These are phyloP conservation scores for Fusarium floridanum DNA, from an alignment of 2,329 filamentous ascomycete genomes.

Conservation along the genomic window DNA sequence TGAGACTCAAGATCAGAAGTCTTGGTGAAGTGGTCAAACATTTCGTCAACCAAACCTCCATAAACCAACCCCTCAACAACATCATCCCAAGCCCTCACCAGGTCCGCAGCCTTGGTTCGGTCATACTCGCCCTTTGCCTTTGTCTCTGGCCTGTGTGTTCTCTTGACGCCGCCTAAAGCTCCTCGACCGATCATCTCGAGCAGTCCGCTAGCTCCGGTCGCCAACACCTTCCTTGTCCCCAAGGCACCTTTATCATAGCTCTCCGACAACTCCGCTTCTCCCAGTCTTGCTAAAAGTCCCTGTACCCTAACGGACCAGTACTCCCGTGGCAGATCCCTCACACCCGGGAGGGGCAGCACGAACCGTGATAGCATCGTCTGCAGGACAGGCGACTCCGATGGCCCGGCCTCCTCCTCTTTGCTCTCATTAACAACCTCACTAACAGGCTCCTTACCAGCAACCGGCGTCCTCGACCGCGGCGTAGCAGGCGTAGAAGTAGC, in stretches of 20 bases:
- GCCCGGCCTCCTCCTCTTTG: slow-evolving; percentile 39
- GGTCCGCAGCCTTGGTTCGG: slow-evolving; percentile 67
- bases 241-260: slow-evolving; percentile 85
- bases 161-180: slow-evolving; percentile 67
- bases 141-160: slow-evolving; percentile 4
- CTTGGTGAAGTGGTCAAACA: slow-evolving; percentile 72
- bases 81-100: slow-evolving; percentile 75
- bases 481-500: slow-evolving; percentile 43
- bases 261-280: slow-evolving; percentile 78
- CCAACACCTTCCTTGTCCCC: slow-evolving; percentile 80
- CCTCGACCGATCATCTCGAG: slow-evolving; percentile 78
- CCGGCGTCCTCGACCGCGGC: slow-evolving; percentile 45
- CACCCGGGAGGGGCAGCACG: slow-evolving; percentile 74
- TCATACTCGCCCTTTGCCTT: slow-evolving; percentile 64
- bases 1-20: slow-evolving; percentile 75
- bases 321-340: slow-evolving; percentile 70
- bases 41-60: slow-evolving; percentile 73
- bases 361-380: slow-evolving; percentile 77
- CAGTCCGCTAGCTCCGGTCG: slow-evolving; percentile 77
- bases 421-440: slow-evolving; percentile 21
- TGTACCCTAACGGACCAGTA: slow-evolving; percentile 76
- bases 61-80: slow-evolving; percentile 76
- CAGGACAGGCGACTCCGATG: slow-evolving; percentile 72
- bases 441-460: slow-evolving; percentile 23
- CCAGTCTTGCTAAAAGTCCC: slow-evolving; percentile 71